Evolutionary conservation across 768 basidiomycete species (phyloP).

Genomic region (Podaxis rugospora): DNA sequence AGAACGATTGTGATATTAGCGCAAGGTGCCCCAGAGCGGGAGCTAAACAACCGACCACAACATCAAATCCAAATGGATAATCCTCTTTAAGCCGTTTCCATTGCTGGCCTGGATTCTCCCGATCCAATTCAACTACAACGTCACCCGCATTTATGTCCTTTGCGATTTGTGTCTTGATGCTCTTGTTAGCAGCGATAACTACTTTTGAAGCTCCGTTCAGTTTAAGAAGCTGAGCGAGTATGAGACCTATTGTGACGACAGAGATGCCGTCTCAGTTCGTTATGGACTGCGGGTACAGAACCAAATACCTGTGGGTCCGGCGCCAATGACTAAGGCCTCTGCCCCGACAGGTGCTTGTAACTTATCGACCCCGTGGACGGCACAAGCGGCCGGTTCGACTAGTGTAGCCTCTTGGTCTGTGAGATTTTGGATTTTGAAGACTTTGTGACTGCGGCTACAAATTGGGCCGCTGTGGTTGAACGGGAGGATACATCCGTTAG

Average conservation of each 20-base stretch:
- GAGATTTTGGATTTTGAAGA: slow-evolving; percentile 89
- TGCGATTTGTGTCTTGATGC: slow-evolving; percentile 87
- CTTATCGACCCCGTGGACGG: slow-evolving; percentile 90
- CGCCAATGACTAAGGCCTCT: slow-evolving; percentile 81
- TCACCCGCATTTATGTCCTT: slow-evolving; percentile 75
- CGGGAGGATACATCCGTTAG: not conserved
- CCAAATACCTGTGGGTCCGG: slow-evolving; percentile 63
- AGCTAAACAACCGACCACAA: slow-evolving; percentile 41
- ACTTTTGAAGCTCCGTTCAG: slow-evolving; percentile 79
- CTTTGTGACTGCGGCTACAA: slow-evolving; percentile 37
- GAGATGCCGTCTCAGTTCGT: not conserved
- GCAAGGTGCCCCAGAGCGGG: not conserved
- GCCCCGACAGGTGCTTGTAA: slow-evolving; percentile 77
- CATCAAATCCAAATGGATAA: slow-evolving; percentile 86
- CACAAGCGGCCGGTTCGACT: slow-evolving; percentile 87
- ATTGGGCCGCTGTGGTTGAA: not conserved
- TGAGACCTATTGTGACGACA: slow-evolving; percentile 39
- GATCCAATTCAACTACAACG: slow-evolving; percentile 82
- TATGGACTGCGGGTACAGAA: not conserved
- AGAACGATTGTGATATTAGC: not conserved
- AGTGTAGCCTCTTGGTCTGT: slow-evolving; percentile 85
- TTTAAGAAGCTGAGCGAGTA: slow-evolving; percentile 84
- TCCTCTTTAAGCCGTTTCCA: slow-evolving; percentile 78
- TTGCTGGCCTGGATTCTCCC: slow-evolving; percentile 67
- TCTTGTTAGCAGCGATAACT: slow-evolving; percentile 85